Base-by-base conservation (phyloP, 768 basidiomycete genomes). In the Mycena galopus region DNA sequence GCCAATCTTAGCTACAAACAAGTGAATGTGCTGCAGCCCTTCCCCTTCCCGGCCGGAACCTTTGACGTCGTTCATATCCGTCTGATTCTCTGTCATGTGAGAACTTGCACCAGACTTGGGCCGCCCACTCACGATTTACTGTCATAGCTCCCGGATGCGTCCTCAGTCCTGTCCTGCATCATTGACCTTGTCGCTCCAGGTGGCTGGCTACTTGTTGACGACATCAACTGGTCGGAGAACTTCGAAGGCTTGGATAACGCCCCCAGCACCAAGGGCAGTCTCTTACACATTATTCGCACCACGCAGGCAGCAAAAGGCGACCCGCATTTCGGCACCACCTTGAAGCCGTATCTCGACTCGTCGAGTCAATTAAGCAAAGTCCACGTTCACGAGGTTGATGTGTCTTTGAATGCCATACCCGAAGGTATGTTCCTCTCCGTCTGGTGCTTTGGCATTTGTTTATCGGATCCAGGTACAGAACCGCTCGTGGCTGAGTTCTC, bases 181-280 rank as follows among this genome's bases (percentile, higher is more conserved):
- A 65, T 69, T 27, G 53, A 67, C 39, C 35, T 35, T 35, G 35
- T 35, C 35, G 35, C 35, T 35, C 35, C 35, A 6, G 78, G 78
- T 19, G 78, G 77, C 21, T 77, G 77, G 73, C 71, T 79, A n/a
- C 72, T 79, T 55, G 21, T 78, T 61, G 78, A 78, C 21, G 78
- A 79, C 30, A 59, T 67, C 21, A 58, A 65, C 29, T 25, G 61
- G 35, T 2, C 12, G 17, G 35, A 50, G 10, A 58, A 55, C 44
- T 19, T 65, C n/a, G 35, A 42, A 17, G 76, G 68, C n/a, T 33
- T 67, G 25, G 55, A 67, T 17, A 67, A 67, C n/a, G 65, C 65
- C n/a, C 65, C 65, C 29, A 44, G 65, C 14, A 56, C 50, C 29
- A 67, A 56, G 39, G 27, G 51, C 65, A 44, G 65, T 37, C 53